Conservation (phyloP, 140 eudicot genomes). For the Anethum foeniculum region DNA sequence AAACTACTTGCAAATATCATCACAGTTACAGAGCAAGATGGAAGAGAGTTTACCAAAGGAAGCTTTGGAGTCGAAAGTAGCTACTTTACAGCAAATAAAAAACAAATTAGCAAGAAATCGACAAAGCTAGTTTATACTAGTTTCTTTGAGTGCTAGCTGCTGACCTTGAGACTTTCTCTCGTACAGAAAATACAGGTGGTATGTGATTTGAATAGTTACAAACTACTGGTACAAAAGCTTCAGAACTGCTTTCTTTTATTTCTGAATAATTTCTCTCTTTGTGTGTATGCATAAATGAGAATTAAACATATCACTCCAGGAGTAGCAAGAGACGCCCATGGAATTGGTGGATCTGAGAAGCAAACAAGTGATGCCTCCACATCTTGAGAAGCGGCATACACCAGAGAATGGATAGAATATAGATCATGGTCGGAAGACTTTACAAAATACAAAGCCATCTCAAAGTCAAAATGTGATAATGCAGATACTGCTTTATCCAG, state of each 20-base stretch:
- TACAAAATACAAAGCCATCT: conserved; percentile 63
- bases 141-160: conserved; percentile 19
- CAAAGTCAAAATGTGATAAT: conserved; percentile 75
- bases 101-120: conserved; percentile 19
- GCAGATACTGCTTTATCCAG: conserved; percentile 71
- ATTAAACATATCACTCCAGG: conserved; percentile 49
- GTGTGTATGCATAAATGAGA: conserved; percentile 49
- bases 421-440: conserved; percentile 92
- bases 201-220: conserved; percentile 31
- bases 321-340: conserved; percentile 64
- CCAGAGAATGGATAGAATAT: conserved; percentile 79
- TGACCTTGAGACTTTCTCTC: conserved; percentile 33
- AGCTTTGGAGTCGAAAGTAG: conserved; percentile 10
- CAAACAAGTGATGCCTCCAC: conserved; percentile 89
- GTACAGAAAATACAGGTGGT: conserved; percentile 32
- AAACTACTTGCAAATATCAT: not conserved
- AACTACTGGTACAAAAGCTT: conserved; percentile 19
- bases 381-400: conserved; percentile 87
- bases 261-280: conserved; percentile 71
- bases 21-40: not conserved
- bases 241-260: conserved; percentile 90
- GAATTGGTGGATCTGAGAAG: conserved; percentile 93
- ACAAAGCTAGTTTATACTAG: conserved; percentile 16
- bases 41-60: not conserved
- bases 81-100: conserved; percentile 15